A percentile compares a stretch with the other conserved stretches of the same genome.
Conservation (phyloP, 768 basidiomycete species). For the Cystofilobasidium bisporidii region DNA sequence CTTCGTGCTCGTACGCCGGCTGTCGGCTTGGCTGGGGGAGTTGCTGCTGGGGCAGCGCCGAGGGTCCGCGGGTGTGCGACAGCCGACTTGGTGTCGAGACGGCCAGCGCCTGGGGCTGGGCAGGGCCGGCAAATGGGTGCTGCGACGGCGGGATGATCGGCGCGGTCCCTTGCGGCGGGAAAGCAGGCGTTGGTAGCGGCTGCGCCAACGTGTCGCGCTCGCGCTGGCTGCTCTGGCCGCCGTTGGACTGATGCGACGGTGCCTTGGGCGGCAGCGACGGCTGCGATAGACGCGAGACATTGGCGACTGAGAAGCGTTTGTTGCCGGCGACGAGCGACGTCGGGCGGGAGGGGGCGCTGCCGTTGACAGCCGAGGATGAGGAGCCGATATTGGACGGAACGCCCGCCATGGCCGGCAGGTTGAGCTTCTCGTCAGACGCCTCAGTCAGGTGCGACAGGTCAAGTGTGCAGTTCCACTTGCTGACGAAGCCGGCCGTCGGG, state of each 20-base stretch:
- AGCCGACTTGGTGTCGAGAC: neutral
- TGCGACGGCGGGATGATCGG: slow-evolving; percentile 23
- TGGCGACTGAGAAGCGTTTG: slow-evolving; percentile 16
- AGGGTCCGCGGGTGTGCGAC: neutral
- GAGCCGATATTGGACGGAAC: neutral
- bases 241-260: neutral
- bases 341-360: neutral
- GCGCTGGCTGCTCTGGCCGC: neutral
- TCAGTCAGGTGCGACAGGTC: slow-evolving; percentile 46
- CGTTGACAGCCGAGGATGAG: neutral
- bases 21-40: neutral
- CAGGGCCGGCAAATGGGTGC: neutral
- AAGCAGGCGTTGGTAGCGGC: slow-evolving; percentile 20
- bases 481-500: slow-evolving; percentile 67
- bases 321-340: slow-evolving; percentile 11
- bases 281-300: slow-evolving; percentile 4
- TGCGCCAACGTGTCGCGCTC: neutral
- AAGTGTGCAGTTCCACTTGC: slow-evolving; percentile 81
- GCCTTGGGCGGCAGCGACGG: neutral
- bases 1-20: neutral
- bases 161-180: slow-evolving; percentile 14
- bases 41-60: neutral
- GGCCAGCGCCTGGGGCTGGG: neutral
- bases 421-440: slow-evolving; percentile 15
- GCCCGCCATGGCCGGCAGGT: slow-evolving; percentile 20